These are phyloP conservation scores for Endocalyx cinctus DNA, from an alignment of 2,329 filamentous ascomycete genomes.

Conservation along the genomic window DNA sequence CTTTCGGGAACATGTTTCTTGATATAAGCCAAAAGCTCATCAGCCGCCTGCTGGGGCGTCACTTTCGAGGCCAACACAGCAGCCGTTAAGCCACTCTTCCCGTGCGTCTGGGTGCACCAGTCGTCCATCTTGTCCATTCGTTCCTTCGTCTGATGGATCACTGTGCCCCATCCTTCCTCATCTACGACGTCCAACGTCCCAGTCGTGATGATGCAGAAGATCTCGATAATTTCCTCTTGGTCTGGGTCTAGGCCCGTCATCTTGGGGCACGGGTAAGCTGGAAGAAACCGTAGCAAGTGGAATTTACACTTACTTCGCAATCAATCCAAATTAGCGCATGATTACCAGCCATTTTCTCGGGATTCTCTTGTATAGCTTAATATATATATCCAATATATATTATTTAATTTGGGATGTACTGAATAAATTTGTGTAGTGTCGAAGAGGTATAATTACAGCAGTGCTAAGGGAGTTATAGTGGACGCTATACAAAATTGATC, in stretches of 20 bases:
- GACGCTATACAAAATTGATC: too few relatives aligned
- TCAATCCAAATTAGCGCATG: constrained; percentile 20
- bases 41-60: constrained; percentile 67
- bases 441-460: too few relatives aligned
- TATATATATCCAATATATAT: too few relatives aligned
- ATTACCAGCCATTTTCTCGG: constrained; percentile 11
- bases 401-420: too few relatives aligned
- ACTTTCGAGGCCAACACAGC: constrained; percentile 69
- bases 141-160: constrained; percentile 68
- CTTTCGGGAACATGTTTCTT: constrained; percentile 63
- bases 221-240: constrained; percentile 80
- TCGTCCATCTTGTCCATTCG: constrained; percentile 75
- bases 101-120: constrained; percentile 84
- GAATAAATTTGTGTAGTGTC: too few relatives aligned
- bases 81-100: constrained; percentile 72
- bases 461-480: too few relatives aligned
- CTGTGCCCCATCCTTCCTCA: constrained; percentile 69
- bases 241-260: constrained; percentile 86
- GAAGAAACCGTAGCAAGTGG: neutral
- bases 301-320: constrained; percentile 40
- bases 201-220: constrained; percentile 89
- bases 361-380: too few relatives aligned
- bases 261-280: constrained; percentile 38
- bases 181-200: constrained; percentile 73
- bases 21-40: constrained; percentile 73